Evolutionary conservation across 1,284 basidiomycete genomes (phyloP), one percentile per base, ranked within the genome.

Genomic region (Chalciporus sp.): DNA sequence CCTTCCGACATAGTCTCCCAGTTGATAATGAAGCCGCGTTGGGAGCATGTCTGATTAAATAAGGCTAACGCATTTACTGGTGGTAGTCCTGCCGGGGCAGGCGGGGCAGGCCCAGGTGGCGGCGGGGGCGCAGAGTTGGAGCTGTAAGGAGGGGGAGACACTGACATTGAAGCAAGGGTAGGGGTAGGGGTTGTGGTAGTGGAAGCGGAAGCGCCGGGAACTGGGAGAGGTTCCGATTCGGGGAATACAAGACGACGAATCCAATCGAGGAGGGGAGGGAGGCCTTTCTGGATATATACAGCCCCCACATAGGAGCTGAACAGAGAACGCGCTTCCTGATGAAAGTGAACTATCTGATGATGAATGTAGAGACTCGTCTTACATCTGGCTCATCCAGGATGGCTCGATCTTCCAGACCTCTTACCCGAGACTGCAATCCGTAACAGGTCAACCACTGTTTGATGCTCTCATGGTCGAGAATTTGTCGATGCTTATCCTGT

Each of bases 291-390:
- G 7, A 76, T 65, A 62, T 77, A 80, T 4, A 82, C 58, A 12
- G 81, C 83, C 5, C 80, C 83, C 7, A 84, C 67, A 54, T 82
- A 84, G 23, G 76, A 74, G 58, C 77, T 55, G 47, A 84, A 81
- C 47, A 80, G 77, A 23, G 65, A 67, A 23, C 70, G 68, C 51
- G 78, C 74, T 64, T 79, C 80, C 83, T 84, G 54, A 14, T 26
- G 19, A 27, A 59, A 19, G 58, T 61, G 46, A 53, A 14, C 19
- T 47, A 43, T 28, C 17, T 17, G 48, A 33, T 17, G n/a, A 49
- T 28, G 29, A 27, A 28, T 10, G 7, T 23, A 42, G n/a, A 9
- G 17, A 33, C 31, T 20, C 41, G 49, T 19, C 56, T 53, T 61
- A 80, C 81, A 17, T 66, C 58, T 7, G 69, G 64, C 7, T 71